Conservation (phyloP, 768 basidiomycete genomes). For the Boletus vermiculosoides region DNA sequence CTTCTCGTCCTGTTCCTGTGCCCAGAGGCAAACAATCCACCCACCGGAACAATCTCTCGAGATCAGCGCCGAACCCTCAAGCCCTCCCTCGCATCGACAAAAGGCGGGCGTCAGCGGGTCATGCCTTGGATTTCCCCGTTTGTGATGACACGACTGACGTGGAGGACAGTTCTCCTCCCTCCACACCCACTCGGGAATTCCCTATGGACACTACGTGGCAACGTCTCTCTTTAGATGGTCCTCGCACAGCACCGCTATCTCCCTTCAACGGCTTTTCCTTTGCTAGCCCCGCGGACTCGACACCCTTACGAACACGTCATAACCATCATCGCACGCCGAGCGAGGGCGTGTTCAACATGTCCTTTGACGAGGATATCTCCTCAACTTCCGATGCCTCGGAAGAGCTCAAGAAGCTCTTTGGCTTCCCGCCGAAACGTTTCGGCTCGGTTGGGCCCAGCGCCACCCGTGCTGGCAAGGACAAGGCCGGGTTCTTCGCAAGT, state of each 20-base stretch:
- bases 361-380: slow-evolving; percentile 62
- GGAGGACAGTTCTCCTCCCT: slow-evolving; percentile 41
- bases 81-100: slow-evolving; percentile 30
- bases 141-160: slow-evolving; percentile 70
- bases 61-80: slow-evolving; percentile 51
- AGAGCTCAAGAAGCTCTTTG: slow-evolving; percentile 36
- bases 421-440: slow-evolving; percentile 31
- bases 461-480: slow-evolving; percentile 30
- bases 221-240: slow-evolving; percentile 38
- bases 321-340: slow-evolving; percentile 62
- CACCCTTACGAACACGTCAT: slow-evolving; percentile 38
- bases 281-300: slow-evolving; percentile 27
- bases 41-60: slow-evolving; percentile 37
- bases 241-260: slow-evolving; percentile 52
- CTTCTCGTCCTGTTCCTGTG: slow-evolving; percentile 48
- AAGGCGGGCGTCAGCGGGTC: slow-evolving; percentile 35
- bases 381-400: slow-evolving; percentile 42
- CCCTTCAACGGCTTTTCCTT: slow-evolving; percentile 42
- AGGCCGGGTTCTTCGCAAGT: slow-evolving; percentile 67
- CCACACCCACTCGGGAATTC: slow-evolving; percentile 54
- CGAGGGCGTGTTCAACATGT: slow-evolving; percentile 74
- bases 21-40: slow-evolving; percentile 32
- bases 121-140: slow-evolving; percentile 52
- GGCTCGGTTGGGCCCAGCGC: slow-evolving; percentile 29
- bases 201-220: slow-evolving; percentile 32